Evolutionary conservation across 2,329 filamentous ascomycete species (phyloP).

Genomic region (Aureobasidium mangrovei): DNA sequence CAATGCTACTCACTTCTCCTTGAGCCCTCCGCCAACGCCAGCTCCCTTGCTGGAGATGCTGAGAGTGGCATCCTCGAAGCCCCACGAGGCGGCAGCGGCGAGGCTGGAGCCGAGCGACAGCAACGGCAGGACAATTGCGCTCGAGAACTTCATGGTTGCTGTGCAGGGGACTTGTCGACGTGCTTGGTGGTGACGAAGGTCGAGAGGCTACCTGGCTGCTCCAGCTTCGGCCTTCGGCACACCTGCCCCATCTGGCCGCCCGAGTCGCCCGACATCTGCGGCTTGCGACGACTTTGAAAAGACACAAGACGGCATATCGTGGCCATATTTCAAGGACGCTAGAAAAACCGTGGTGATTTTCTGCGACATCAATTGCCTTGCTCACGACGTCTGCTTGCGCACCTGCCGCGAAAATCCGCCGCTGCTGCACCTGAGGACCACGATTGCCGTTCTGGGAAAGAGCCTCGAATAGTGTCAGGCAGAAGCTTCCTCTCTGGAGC

Average conservation of each 20-base stretch:
- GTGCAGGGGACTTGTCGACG: background rate
- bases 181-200: constrained; percentile 11
- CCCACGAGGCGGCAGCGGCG: constrained; percentile 54
- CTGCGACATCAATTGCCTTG: background rate
- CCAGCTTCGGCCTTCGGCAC: constrained; percentile 4
- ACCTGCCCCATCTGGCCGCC: background rate
- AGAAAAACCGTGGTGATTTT: too few species aligned
- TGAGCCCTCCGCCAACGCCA: constrained; percentile 42
- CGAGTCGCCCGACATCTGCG: background rate
- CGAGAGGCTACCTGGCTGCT: constrained; percentile 10
- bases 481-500: background rate
- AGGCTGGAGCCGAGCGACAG: constrained; percentile 22
- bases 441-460: constrained; percentile 9
- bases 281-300: too few species aligned
- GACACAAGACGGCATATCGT: too few species aligned
- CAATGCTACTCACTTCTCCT: constrained; percentile 45
- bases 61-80: constrained; percentile 64
- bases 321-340: too few species aligned
- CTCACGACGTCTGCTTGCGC: background rate
- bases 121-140: constrained; percentile 16
- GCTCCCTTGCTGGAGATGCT: constrained; percentile 53
- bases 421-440: background rate
- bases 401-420: background rate
- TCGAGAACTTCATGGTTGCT: constrained; percentile 23
- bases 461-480: background rate